These are phyloP conservation scores for Leishmania guyanensis DNA, from an alignment of 208 protist species.

Conservation along the genomic window DNA sequence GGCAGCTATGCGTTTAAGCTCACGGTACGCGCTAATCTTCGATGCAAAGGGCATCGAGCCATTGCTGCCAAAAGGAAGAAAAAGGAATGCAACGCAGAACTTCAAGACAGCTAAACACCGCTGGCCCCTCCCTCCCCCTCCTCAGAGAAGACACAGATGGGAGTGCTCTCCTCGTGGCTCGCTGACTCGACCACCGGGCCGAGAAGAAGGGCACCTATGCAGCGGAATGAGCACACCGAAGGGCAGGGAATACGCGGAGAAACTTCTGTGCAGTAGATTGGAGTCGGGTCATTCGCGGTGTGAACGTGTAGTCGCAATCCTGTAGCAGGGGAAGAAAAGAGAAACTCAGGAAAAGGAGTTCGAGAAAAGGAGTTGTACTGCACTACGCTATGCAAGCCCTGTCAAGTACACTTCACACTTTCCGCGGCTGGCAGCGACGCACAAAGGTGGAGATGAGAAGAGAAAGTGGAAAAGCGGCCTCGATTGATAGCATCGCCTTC, in stretches of 20 bases:
- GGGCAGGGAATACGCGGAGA: background rate
- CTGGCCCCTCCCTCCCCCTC: background rate
- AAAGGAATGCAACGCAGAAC: background rate
- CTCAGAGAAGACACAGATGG: background rate
- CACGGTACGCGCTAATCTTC: constrained; percentile 39
- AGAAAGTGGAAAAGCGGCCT: background rate
- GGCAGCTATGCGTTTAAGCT: constrained; percentile 40
- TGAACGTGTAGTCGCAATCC: background rate
- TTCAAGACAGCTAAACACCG: background rate
- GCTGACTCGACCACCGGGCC: background rate
- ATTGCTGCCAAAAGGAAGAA: background rate
- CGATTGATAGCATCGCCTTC: background rate
- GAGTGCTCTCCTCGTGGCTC: background rate
- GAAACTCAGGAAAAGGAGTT: too few relatives aligned
- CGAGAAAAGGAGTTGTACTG: background rate
- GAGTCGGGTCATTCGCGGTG: too few relatives aligned
- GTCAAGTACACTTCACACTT: background rate
- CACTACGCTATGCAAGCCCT: background rate
- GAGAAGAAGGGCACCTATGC: background rate
- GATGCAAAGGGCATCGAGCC: constrained; percentile 27
- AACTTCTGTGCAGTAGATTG: background rate
- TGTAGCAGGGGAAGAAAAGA: background rate
- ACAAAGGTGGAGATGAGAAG: background rate
- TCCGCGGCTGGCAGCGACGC: background rate
- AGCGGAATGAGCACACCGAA: too few relatives aligned